Percentiles rank a stretch among this genome's conserved stretches.
phyloP scores from a whole-genome alignment of 1,284 basidiomycete genomes.

The Afroboletus lepidellus region DNA sequence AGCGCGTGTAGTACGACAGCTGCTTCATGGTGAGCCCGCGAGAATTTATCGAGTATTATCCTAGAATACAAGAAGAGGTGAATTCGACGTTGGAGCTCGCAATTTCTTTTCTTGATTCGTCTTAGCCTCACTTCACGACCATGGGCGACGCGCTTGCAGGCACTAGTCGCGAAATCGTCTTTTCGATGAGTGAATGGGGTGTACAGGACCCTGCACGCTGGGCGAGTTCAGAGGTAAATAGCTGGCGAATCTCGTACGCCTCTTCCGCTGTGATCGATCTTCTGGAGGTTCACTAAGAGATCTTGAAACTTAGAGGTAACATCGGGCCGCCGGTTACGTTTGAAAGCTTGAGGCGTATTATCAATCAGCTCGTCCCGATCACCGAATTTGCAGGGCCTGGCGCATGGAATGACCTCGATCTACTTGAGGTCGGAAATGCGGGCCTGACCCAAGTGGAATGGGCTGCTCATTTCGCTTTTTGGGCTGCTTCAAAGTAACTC shows the following conservation, averaged over 20 bases:
- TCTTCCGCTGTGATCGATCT: too few relatives aligned
- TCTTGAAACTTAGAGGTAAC: constrained; percentile 39
- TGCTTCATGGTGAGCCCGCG: constrained; percentile 5
- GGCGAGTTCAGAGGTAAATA: too few relatives aligned
- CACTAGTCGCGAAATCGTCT: too few relatives aligned
- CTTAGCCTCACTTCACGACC: too few relatives aligned
- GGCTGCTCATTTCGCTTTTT: constrained; percentile 49
- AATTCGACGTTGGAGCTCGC: too few relatives aligned
- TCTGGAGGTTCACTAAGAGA: too few relatives aligned
- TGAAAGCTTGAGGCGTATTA: constrained; percentile 47
- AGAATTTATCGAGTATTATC: constrained; percentile 4
- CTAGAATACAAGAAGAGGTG: not conserved
- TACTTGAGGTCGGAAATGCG: constrained; percentile 48
- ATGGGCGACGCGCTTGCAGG: too few relatives aligned
- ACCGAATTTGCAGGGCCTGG: constrained; percentile 45
- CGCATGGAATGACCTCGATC: constrained; percentile 48
- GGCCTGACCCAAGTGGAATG: constrained; percentile 44
- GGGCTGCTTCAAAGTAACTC: constrained; percentile 26
- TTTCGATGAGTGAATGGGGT: too few relatives aligned
- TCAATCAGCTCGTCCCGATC: constrained; percentile 50
- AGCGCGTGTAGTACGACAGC: constrained; percentile 8
- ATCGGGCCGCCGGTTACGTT: constrained; percentile 48
- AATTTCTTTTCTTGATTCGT: too few relatives aligned
- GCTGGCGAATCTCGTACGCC: too few relatives aligned
- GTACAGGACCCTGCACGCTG: too few relatives aligned